Evolutionary conservation across 148 eudicot genomes (phyloP).

Genomic region (Rhododendron mucronatum): DNA sequence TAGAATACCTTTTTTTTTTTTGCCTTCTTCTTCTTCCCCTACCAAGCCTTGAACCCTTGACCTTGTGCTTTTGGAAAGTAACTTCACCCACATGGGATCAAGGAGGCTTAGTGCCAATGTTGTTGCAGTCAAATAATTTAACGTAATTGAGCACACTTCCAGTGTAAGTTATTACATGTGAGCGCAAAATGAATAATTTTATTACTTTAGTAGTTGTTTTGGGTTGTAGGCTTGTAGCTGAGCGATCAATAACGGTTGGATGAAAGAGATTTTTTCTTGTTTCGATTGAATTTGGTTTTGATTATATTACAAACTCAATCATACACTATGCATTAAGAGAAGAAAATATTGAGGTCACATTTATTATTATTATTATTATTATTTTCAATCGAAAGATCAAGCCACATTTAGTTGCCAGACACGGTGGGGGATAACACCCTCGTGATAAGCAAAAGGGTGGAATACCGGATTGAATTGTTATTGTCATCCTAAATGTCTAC

Average conservation of each 20-base stretch:
- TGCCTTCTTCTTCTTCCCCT: neutral
- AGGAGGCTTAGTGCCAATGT: neutral
- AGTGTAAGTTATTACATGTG: neutral
- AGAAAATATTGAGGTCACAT: neutral
- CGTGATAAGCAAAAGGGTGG: too few species aligned
- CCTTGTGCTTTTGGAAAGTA: neutral
- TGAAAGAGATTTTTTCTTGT: neutral
- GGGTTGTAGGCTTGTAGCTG: neutral
- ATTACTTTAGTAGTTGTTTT: neutral
- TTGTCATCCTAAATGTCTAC: too few species aligned
- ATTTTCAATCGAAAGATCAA: too few species aligned
- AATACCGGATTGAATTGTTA: too few species aligned
- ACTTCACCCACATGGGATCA: neutral
- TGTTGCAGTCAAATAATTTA: neutral
- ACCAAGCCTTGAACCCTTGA: neutral
- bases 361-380: too few species aligned
- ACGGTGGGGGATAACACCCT: too few species aligned
- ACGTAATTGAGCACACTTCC: neutral
- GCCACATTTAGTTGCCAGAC: too few species aligned
- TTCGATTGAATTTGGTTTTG: neutral
- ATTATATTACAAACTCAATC: neutral
- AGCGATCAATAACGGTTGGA: neutral
- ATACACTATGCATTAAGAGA: neutral
- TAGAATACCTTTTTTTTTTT: neutral
- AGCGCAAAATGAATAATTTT: neutral